Evolutionary conservation across 768 basidiomycete genomes (phyloP).

Genomic region (Cystofilobasidium bisporidii): DNA sequence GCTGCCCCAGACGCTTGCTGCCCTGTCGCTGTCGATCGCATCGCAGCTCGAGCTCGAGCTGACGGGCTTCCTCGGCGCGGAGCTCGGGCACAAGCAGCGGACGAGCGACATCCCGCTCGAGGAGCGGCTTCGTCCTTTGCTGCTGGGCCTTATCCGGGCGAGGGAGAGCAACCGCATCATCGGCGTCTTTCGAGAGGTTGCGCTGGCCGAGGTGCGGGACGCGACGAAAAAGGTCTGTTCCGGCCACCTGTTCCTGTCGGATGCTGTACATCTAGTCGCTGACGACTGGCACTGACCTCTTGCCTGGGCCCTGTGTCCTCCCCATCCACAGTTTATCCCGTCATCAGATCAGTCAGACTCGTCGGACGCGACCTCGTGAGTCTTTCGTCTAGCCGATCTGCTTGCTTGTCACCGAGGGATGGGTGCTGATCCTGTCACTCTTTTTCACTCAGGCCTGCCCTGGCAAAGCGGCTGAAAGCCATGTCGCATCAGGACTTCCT

Average conservation of each 20-base stretch:
- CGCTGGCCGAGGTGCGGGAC: constrained; percentile 52
- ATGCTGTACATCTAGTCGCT: too few species aligned
- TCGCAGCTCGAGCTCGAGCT: constrained; percentile 67
- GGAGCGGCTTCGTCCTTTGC: constrained; percentile 51
- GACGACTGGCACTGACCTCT: too few species aligned
- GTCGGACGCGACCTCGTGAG: not conserved
- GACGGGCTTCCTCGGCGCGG: constrained; percentile 57
- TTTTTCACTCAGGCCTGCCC: constrained; percentile 40
- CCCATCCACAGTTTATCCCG: not conserved
- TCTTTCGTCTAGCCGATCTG: not conserved
- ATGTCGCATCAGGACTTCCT: constrained; percentile 65
- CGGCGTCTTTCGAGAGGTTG: constrained; percentile 48
- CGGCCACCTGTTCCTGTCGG: not conserved
- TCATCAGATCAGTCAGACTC: not conserved
- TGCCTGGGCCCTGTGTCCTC: too few species aligned
- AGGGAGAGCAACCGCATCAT: constrained; percentile 27
- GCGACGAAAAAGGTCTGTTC: constrained; percentile 53
- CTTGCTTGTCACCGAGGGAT: not conserved
- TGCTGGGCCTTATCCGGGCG: constrained; percentile 53
- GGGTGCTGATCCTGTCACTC: not conserved
- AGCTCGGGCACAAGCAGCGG: constrained; percentile 42
- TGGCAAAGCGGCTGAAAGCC: constrained; percentile 52
- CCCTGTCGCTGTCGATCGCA: constrained; percentile 64
- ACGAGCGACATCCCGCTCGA: constrained; percentile 25
- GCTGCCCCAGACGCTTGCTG: constrained; percentile 63